phyloP scores from a whole-genome alignment of 108 stramenopile genomes.

The Cyclotella cryptica region DNA sequence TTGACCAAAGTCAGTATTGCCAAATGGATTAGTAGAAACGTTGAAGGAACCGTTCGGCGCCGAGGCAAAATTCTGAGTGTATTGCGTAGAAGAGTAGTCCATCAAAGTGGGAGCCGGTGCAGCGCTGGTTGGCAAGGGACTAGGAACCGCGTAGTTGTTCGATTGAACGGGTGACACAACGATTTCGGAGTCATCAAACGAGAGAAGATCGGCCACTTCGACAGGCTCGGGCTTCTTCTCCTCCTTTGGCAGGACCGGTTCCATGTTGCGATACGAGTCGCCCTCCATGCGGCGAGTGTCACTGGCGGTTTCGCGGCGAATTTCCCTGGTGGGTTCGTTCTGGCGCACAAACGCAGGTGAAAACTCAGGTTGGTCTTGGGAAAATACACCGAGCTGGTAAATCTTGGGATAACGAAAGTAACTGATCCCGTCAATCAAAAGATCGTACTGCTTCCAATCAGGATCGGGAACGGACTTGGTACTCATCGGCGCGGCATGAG shows the following conservation, averaged over 20 bases:
- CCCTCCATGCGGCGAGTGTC: not conserved
- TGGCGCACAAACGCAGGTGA: not conserved
- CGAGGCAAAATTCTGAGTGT: slow-evolving; percentile 24
- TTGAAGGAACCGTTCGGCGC: not conserved
- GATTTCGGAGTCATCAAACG: slow-evolving; percentile 40
- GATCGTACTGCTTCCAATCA: slow-evolving; percentile 54
- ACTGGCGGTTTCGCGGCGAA: not conserved
- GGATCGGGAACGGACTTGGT: slow-evolving; percentile 33
- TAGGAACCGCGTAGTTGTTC: slow-evolving; percentile 9
- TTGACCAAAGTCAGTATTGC: not conserved
- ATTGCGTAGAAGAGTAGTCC: slow-evolving; percentile 11
- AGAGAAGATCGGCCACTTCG: slow-evolving; percentile 42
- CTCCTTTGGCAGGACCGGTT: not conserved
- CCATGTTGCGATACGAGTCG: not conserved
- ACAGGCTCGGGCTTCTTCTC: slow-evolving; percentile 25
- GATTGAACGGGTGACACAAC: slow-evolving; percentile 14
- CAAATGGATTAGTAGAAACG: not conserved
- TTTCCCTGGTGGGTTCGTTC: not conserved
- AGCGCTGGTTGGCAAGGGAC: not conserved
- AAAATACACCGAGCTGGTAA: slow-evolving; percentile 40
- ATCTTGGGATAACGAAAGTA: slow-evolving; percentile 48
- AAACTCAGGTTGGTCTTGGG: not conserved
- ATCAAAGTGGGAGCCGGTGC: slow-evolving; percentile 5
- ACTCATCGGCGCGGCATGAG: slow-evolving; percentile 37
- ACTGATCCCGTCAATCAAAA: slow-evolving; percentile 52